Percentiles rank a stretch among this genome's conserved stretches.
Evolutionary conservation across 139 green algal species (phyloP).

Genomic region (Tetraselmis striata): DNA sequence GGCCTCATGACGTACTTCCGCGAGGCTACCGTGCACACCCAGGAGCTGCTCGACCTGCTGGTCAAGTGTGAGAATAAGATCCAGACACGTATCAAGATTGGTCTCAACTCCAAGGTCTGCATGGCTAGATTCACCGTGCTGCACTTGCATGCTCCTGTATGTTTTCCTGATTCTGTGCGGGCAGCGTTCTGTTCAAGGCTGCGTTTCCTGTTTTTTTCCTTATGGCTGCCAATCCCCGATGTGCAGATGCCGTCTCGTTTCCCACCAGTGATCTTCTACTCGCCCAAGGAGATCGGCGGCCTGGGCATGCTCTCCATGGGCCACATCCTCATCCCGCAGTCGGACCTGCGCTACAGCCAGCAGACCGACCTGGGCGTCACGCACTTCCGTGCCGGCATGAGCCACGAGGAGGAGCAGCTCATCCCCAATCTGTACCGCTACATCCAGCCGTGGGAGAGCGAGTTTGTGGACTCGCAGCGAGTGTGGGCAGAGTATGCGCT

Average conservation of each 20-base stretch:
- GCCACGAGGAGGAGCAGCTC: constrained; percentile 96
- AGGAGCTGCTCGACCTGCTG: constrained; percentile 98
- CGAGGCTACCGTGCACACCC: constrained; percentile 88
- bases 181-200: not conserved
- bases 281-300: constrained; percentile 96
- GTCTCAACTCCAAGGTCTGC: constrained; percentile 98
- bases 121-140: too few species aligned
- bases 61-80: constrained; percentile 99
- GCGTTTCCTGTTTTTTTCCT: not conserved
- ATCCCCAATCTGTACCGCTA: constrained; percentile 98
- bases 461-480: constrained; percentile 96
- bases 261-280: constrained; percentile 97
- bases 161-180: too few species aligned
- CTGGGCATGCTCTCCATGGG: constrained; percentile 99
- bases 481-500: constrained; percentile 99
- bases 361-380: constrained; percentile 97
- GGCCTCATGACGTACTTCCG: constrained; percentile 97
- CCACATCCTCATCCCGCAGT: constrained; percentile 97
- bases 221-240: constrained; percentile 60
- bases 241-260: constrained; percentile 95
- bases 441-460: constrained; percentile 95
- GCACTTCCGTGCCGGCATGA: constrained; percentile 97
- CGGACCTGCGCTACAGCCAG: constrained; percentile 86
- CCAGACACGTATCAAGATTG: constrained; percentile 97
- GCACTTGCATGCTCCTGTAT: too few species aligned